These are phyloP conservation scores for Solanum lycopersicoides DNA, from an alignment of 257 asterid genomes.

Conservation along the genomic window DNA sequence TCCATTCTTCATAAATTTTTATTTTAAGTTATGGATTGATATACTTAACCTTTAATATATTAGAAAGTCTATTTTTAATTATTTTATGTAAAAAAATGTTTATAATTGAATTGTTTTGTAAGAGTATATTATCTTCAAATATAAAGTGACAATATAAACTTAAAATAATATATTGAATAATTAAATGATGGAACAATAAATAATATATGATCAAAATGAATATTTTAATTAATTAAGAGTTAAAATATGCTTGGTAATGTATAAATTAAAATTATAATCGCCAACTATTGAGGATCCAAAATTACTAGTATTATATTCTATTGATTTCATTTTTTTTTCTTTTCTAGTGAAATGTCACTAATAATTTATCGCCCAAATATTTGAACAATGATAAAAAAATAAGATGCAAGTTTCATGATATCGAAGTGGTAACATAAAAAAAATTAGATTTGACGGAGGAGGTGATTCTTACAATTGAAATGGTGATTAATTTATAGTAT, in stretches of 20 bases:
- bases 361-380: not conserved
- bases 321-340: too few species aligned
- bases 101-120: too few species aligned
- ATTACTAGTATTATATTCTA: not conserved
- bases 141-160: not conserved
- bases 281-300: not conserved
- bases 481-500: not conserved
- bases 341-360: not conserved
- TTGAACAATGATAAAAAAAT: not conserved
- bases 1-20: not conserved
- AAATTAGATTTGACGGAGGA: not conserved
- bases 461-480: not conserved
- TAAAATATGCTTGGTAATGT: not conserved
- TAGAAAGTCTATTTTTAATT: not conserved
- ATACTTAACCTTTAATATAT: not conserved
- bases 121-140: not conserved
- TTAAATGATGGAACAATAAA: not conserved
- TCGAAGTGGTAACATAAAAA: not conserved
- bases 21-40: not conserved
- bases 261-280: not conserved
- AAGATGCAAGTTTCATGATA: not conserved
- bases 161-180: not conserved
- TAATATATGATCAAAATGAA: not conserved
- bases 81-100: not conserved
- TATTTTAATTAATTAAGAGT: not conserved